These are phyloP conservation scores for Scolecobasidium constrictum DNA, from an alignment of 2,329 filamentous ascomycete genomes.

Conservation along the genomic window DNA sequence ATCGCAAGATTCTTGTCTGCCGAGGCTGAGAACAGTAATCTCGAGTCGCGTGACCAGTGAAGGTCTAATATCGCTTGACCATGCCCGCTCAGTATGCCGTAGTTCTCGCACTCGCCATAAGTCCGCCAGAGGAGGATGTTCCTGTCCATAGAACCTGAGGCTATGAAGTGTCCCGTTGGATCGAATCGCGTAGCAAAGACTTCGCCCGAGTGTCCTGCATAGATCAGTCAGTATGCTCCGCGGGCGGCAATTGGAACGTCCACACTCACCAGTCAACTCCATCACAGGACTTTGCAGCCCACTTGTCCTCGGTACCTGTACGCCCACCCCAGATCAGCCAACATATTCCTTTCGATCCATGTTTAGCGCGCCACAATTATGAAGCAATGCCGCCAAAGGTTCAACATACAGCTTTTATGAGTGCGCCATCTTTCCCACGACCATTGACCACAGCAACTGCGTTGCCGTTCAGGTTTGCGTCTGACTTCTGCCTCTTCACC, in stretches of 20 bases:
- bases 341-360: constrained; percentile 11
- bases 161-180: constrained; percentile 75
- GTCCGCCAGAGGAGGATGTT: constrained; percentile 88
- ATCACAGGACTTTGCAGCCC: constrained; percentile 82
- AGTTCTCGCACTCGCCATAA: constrained; percentile 88
- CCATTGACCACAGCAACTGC: constrained; percentile 48
- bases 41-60: constrained; percentile 93
- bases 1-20: constrained; percentile 88
- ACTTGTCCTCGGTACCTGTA: constrained; percentile 67
- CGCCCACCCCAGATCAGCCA: constrained; percentile 17
- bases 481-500: constrained; percentile 79
- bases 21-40: constrained; percentile 81
- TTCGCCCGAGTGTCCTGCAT: constrained; percentile 57
- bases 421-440: constrained; percentile 46
- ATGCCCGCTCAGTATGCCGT: constrained; percentile 78
- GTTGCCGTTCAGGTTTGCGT: constrained; percentile 42
- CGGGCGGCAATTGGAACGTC: too few species aligned
- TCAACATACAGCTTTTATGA: constrained; percentile 55
- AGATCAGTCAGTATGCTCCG: constrained; percentile 11
- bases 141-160: constrained; percentile 91
- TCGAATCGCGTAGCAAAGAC: constrained; percentile 88
- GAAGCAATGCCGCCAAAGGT: too few species aligned
- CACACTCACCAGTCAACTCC: constrained; percentile 66
- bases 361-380: constrained; percentile 7
- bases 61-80: constrained; percentile 84